These are phyloP conservation scores for Apiospora kogelbergensis DNA, from an alignment of 2,329 filamentous ascomycete species.

Conservation along the genomic window DNA sequence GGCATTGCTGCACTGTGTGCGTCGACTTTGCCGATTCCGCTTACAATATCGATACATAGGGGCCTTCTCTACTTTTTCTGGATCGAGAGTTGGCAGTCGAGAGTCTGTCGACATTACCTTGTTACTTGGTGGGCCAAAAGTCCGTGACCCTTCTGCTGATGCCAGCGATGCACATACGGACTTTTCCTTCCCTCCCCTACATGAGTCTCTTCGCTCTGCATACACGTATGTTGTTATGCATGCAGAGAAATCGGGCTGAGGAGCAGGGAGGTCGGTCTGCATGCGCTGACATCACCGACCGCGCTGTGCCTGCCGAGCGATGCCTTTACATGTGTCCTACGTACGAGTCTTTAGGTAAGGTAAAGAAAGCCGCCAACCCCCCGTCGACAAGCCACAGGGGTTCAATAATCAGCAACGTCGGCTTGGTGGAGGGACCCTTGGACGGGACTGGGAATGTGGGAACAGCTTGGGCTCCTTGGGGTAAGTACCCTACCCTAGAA, in stretches of 20 bases:
- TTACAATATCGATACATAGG: neutral
- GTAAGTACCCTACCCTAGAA: neutral
- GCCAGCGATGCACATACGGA: neutral
- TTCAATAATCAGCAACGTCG: neutral
- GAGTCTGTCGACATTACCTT: neutral
- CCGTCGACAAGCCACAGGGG: neutral
- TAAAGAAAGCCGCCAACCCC: neutral
- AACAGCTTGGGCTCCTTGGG: neutral
- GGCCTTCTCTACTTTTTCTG: neutral
- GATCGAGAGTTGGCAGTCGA: neutral
- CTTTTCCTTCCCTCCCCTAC: neutral
- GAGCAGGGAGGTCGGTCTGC: neutral
- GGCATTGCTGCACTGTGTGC: neutral
- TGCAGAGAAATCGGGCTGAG: neutral
- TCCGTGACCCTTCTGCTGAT: neutral
- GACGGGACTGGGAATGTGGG: neutral
- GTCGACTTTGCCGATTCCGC: constrained; percentile 1
- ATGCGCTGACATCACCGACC: neutral
- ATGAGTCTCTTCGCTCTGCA: neutral
- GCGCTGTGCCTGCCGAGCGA: neutral
- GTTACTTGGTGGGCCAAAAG: neutral
- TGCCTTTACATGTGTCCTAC: too few relatives aligned
- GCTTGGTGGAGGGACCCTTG: neutral
- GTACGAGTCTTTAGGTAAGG: neutral
- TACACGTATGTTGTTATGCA: neutral